phyloP scores from a whole-genome alignment of 2,329 filamentous ascomycete genomes.

The Emmonsia crescens region DNA sequence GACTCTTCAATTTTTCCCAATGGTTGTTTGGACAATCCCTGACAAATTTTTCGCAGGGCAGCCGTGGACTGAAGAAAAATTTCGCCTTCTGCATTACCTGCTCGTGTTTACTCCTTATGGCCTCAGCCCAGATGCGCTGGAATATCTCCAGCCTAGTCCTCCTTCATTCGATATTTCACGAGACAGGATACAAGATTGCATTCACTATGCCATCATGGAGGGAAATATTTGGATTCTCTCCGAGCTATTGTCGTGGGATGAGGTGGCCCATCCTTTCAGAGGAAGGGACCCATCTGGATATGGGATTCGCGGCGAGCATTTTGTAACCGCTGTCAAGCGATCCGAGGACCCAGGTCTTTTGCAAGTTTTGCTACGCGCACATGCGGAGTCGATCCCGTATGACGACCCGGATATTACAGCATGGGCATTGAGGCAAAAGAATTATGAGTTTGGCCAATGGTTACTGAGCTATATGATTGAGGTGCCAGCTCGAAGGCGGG shows the following conservation, averaged over 20 bases:
- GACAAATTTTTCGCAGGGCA: conserved; percentile 21
- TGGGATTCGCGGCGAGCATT: conserved; percentile 19
- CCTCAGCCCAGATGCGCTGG: background rate
- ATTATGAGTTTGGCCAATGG: conserved; percentile 23
- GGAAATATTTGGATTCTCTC: conserved; percentile 23
- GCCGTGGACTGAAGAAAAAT: conserved; percentile 19
- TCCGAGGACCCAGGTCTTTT: conserved; percentile 21
- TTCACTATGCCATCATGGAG: conserved; percentile 28
- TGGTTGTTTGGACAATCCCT: conserved; percentile 16
- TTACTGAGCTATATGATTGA: conserved; percentile 26
- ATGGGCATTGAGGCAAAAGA: conserved; percentile 23
- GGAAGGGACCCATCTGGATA: background rate
- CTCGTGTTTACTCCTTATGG: conserved; percentile 12
- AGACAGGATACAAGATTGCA: conserved; percentile 27
- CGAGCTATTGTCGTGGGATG: conserved; percentile 30
- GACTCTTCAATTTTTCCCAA: background rate
- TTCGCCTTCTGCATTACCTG: conserved; percentile 28
- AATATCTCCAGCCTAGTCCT: background rate
- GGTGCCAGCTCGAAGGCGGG: conserved; percentile 15
- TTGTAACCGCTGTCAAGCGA: conserved; percentile 21
- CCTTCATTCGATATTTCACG: conserved; percentile 18
- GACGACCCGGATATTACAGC: conserved; percentile 26
- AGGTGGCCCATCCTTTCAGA: conserved; percentile 17
- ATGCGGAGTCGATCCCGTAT: conserved; percentile 28
- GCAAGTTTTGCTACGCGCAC: conserved; percentile 26